Conservation (phyloP, 1,284 basidiomycete species). For the Malassezia restricta region DNA sequence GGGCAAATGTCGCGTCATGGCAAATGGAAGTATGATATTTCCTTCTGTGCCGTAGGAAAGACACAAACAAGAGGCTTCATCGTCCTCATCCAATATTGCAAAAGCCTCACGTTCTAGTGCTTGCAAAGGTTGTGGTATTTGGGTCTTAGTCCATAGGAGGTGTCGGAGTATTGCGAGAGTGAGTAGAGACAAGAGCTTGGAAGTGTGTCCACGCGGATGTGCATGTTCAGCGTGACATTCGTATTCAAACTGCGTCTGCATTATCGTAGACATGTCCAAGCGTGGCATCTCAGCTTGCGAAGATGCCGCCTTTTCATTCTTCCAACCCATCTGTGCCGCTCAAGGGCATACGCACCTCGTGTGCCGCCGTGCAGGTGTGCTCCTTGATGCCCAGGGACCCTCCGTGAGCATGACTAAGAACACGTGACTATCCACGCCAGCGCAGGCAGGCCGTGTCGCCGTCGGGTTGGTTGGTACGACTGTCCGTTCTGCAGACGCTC, state of each 20-base stretch:
- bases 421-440: constrained; percentile 13
- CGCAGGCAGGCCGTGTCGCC: constrained; percentile 6
- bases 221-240: background rate
- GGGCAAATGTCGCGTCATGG: background rate
- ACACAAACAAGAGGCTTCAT: too few relatives aligned
- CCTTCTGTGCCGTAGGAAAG: too few relatives aligned
- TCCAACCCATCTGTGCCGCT: too few relatives aligned
- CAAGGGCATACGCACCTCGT: too few relatives aligned
- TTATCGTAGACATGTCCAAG: background rate
- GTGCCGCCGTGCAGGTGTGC: too few relatives aligned
- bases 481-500: background rate
- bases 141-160: constrained; percentile 23
- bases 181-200: constrained; percentile 18
- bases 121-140: constrained; percentile 15
- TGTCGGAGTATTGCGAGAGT: constrained; percentile 19
- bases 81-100: too few relatives aligned
- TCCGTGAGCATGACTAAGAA: constrained; percentile 5
- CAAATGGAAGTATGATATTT: too few relatives aligned
- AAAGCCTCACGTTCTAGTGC: background rate
- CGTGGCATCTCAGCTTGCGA: background rate
- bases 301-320: too few relatives aligned
- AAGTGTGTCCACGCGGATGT: constrained; percentile 21
- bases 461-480: background rate
- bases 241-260: background rate
- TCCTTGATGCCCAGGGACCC: too few relatives aligned